phyloP scores from a whole-genome alignment of 495 filamentous ascomycete genomes.

The Immersiella caudata region DNA sequence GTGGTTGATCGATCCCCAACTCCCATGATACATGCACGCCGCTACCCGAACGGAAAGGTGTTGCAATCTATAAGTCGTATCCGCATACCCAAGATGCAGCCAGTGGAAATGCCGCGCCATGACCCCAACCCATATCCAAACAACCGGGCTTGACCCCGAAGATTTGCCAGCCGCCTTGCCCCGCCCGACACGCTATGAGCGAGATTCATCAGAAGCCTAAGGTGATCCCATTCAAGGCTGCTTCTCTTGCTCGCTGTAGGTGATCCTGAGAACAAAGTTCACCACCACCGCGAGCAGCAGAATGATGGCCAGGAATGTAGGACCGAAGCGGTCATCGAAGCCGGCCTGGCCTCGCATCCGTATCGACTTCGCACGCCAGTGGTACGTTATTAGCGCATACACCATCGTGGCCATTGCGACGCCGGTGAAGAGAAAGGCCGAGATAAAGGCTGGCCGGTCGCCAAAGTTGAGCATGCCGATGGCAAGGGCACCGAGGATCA shows the following conservation, averaged over 20 bases:
- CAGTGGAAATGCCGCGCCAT: conserved; percentile 7
- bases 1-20: background rate
- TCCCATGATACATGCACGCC: background rate
- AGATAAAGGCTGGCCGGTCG: conserved; percentile 84
- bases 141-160: background rate
- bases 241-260: conserved; percentile 47
- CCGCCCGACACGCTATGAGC: background rate
- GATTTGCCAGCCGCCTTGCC: background rate
- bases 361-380: conserved; percentile 95
- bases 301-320: conserved; percentile 83
- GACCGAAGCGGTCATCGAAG: conserved; percentile 94
- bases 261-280: conserved; percentile 88
- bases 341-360: conserved; percentile 87
- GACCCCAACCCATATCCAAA: background rate
- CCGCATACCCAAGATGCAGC: background rate
- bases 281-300: conserved; percentile 84
- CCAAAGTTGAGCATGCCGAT: conserved; percentile 98
- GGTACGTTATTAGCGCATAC: conserved; percentile 92
- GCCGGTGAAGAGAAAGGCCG: conserved; percentile 87
- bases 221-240: conserved; percentile 30
- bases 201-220: background rate
- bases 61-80: conserved; percentile 9
- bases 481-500: conserved; percentile 93
- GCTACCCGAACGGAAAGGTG: background rate
- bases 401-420: conserved; percentile 96